phyloP scores from a whole-genome alignment of 495 filamentous ascomycete species.

The Delitschia confertaspora region DNA sequence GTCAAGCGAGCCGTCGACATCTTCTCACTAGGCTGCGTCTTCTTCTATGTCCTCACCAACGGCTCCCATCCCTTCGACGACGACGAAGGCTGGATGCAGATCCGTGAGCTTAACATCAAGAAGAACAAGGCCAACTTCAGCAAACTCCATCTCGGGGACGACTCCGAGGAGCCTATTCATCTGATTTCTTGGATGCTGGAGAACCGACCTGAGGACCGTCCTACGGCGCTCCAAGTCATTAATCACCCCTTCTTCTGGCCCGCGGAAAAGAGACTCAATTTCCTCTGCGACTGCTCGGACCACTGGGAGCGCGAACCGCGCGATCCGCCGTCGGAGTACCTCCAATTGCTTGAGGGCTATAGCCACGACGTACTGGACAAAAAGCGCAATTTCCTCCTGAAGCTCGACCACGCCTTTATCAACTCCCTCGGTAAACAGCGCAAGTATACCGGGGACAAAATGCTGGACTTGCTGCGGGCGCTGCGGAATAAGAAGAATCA shows the following conservation, averaged over 20 bases:
- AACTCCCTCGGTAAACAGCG: conserved; percentile 87
- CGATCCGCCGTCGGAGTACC: conserved; percentile 61
- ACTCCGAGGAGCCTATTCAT: conserved; percentile 76
- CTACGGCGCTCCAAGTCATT: conserved; percentile 62
- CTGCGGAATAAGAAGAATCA: conserved; percentile 73
- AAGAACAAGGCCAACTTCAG: conserved; percentile 70
- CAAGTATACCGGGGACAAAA: conserved; percentile 75
- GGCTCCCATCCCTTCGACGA: conserved; percentile 93
- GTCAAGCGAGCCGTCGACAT: conserved; percentile 95
- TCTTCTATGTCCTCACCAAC: conserved; percentile 88
- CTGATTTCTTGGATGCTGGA: conserved; percentile 77
- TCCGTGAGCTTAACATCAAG: conserved; percentile 93
- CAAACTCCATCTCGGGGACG: conserved; percentile 66
- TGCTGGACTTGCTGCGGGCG: conserved; percentile 82
- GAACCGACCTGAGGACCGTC: conserved; percentile 58
- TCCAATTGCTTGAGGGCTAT: conserved; percentile 55
- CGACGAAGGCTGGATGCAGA: conserved; percentile 65
- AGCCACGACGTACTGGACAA: conserved; percentile 44
- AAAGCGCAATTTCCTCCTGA: conserved; percentile 61
- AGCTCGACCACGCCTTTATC: conserved; percentile 68
- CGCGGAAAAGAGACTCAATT: conserved; percentile 73
- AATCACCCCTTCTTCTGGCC: conserved; percentile 96
- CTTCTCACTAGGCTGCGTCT: conserved; percentile 90
- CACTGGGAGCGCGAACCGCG: conserved; percentile 87
- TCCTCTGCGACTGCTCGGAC: conserved; percentile 88